Percentiles rank a stretch among this genome's conserved stretches.
These are phyloP conservation scores for Funneliformis mosseae DNA, from an alignment of 192 early-diverging fungal species.

Conservation along the genomic window DNA sequence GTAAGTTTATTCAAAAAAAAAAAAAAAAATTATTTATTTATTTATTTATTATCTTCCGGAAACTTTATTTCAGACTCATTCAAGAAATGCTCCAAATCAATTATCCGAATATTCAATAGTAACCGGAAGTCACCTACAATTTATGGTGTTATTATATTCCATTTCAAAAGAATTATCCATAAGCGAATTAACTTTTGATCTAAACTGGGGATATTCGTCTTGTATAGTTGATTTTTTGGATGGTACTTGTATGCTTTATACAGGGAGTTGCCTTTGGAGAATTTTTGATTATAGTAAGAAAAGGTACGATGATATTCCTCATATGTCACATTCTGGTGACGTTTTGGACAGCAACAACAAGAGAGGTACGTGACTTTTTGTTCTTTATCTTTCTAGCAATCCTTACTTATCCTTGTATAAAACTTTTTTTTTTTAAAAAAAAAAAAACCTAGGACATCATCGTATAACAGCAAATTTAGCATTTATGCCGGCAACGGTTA, in stretches of 20 bases:
- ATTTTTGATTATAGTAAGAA: constrained; percentile 10
- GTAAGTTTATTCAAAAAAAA: constrained; percentile 9
- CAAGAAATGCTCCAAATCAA: background rate
- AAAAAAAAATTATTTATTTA: background rate
- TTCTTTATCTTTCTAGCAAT: background rate
- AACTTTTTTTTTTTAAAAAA: background rate
- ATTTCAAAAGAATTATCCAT: constrained; percentile 16
- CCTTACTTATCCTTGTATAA: background rate
- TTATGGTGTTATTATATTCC: constrained; percentile 29
- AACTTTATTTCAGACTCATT: background rate
- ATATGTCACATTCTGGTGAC: constrained; percentile 34
- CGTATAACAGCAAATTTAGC: constrained; percentile 23
- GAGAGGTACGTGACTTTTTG: background rate
- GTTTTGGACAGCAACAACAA: constrained; percentile 18
- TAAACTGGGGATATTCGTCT: constrained; percentile 20
- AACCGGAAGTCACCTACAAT: constrained; percentile 18
- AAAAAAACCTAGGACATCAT: constrained; percentile 21
- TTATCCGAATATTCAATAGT: constrained; percentile 26
- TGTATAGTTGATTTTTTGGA: constrained; percentile 22
- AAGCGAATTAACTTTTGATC: constrained; percentile 22
- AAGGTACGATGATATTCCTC: background rate
- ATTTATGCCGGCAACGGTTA: constrained; percentile 2
- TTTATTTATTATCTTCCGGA: background rate
- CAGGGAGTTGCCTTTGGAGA: background rate
- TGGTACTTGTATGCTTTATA: constrained; percentile 32